Conservation (phyloP, 441 rosid genomes). For the Dalechampia spathulata region DNA sequence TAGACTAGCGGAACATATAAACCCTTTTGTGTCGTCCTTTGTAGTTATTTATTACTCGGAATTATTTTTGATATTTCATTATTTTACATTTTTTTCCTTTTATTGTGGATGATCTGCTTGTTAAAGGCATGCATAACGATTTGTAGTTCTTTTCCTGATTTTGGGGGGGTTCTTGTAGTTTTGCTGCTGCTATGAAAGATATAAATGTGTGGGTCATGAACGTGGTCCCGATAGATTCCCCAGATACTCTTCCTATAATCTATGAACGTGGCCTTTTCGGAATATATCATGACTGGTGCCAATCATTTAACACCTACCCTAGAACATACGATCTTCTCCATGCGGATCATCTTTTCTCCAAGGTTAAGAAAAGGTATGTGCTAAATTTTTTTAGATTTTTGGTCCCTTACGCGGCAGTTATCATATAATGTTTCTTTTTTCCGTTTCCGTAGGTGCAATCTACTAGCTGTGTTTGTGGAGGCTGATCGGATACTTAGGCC, state of each 20-base stretch:
- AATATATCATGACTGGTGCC: slow-evolving; percentile 94
- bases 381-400: too few species aligned
- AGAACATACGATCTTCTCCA: slow-evolving; percentile 82
- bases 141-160: too few species aligned
- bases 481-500: slow-evolving; percentile 88
- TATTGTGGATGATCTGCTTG: too few species aligned
- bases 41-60: too few species aligned
- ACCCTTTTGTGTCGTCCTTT: too few species aligned
- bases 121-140: too few species aligned
- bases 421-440: neutral
- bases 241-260: slow-evolving; percentile 87
- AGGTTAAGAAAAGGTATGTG: slow-evolving; percentile 49
- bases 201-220: slow-evolving; percentile 76
- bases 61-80: too few species aligned
- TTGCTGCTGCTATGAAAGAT: slow-evolving; percentile 83
- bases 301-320: slow-evolving; percentile 92
- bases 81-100: too few species aligned
- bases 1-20: too few species aligned
- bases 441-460: slow-evolving; percentile 53
- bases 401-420: too few species aligned
- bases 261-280: slow-evolving; percentile 88
- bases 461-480: slow-evolving; percentile 75
- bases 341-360: slow-evolving; percentile 95
- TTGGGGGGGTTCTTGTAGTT: slow-evolving; percentile 31
- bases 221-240: slow-evolving; percentile 69